Evolutionary conservation across 495 filamentous ascomycete genomes (phyloP), one percentile per base, ranked within the genome.

Genomic region (Hypoxylon lienhwacheense): DNA sequence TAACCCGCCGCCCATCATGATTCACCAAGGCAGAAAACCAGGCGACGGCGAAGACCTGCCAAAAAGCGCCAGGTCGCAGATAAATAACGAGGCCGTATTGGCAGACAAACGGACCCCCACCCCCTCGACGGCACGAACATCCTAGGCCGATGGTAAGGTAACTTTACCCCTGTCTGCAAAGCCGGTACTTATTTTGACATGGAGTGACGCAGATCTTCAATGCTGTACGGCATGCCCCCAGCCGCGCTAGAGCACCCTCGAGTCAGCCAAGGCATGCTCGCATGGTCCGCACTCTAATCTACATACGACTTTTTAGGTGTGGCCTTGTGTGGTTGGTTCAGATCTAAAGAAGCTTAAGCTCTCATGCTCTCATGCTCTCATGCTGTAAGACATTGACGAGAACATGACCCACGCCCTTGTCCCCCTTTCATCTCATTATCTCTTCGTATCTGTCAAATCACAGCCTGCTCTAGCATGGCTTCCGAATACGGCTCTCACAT

Each of bases 341-440:
- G 49, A 46, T 46, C 39, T 41, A 45, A 53, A 59, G 43, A 53
- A 53, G 48, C 55, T 55, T 47, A 54, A 39, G 17, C n/a, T 10
- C 34, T 17, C n/a, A n/a, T n/a, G n/a, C n/a, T n/a, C n/a, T n/a
- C n/a, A 41, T 31, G 28, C 10, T 3, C 31, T 19, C 26, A 51
- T 35, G 22, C 21, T 52, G 58, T 52, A 61, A 61, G 51, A 61
- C 58, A 47, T 53, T 53, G 47, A 55, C 46, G 45, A 51, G 41
- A 52, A 36, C 24, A 31, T 47, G 41, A 55, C 37, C 58, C 52
- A 55, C 48, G 52, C 41, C 22, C 46, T 20, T 11, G 35, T 10
- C 52, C 58, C 52, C 52, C 58, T 55, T 52, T 55, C 51, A 61
- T 55, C 52, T 55, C 52, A 55, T 28, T 49, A 52, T 52, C 42